Percentiles rank a stretch among this genome's conserved stretches.
Conservation (phyloP, 75 land plant species). For the Gnetum montanum region DNA sequence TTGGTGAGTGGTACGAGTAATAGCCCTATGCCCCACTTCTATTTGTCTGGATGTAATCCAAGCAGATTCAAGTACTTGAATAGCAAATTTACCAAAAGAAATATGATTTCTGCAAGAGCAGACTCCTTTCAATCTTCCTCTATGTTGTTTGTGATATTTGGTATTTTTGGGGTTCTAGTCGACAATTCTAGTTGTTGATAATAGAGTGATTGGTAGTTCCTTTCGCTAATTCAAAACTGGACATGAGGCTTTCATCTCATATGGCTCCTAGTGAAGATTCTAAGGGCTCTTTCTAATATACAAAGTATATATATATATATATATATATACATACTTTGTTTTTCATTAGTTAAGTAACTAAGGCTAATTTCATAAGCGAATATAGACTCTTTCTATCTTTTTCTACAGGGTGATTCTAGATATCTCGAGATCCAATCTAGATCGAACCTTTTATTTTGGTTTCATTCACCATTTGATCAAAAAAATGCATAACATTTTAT, state of each 20-base stretch:
- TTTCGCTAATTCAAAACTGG: too few relatives aligned
- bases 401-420: too few relatives aligned
- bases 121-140: not conserved
- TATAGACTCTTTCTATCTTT: not conserved
- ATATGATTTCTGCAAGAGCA: not conserved
- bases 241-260: too few relatives aligned
- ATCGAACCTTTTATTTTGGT: not conserved
- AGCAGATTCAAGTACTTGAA: not conserved
- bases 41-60: too few relatives aligned
- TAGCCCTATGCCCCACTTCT: conserved; percentile 8
- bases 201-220: too few relatives aligned
- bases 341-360: not conserved
- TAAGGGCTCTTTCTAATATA: not conserved
- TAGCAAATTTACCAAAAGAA: too few relatives aligned
- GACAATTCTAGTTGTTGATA: not conserved
- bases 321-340: not conserved
- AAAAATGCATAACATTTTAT: not conserved
- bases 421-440: not conserved
- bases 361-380: too few relatives aligned
- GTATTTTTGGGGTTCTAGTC: not conserved
- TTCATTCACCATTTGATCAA: not conserved
- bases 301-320: too few relatives aligned
- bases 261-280: not conserved
- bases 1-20: conserved; percentile 16
- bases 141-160: not conserved